Evolutionary conservation across 306 rosid species (phyloP).

Genomic region (Lathyrus aphaca): DNA sequence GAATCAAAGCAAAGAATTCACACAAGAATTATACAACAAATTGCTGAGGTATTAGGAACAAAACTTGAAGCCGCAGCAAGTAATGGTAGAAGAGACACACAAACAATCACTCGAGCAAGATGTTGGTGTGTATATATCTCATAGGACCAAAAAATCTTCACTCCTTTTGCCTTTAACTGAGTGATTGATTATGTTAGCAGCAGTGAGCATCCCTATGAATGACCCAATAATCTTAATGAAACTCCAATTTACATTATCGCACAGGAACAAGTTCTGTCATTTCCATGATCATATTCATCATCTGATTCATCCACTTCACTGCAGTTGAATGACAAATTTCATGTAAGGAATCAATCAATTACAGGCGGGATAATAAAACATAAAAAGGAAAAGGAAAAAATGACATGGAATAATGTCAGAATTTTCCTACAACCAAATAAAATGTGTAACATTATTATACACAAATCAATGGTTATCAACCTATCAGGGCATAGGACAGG

Average conservation of each 20-base stretch:
- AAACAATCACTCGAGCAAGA: constrained; percentile 45
- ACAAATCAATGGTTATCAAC: constrained; percentile 20
- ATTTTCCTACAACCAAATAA: constrained; percentile 22
- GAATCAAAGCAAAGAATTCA: constrained; percentile 61
- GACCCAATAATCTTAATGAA: constrained; percentile 44
- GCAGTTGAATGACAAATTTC: constrained; percentile 51
- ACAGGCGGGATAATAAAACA: constrained; percentile 20
- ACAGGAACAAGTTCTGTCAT: constrained; percentile 78
- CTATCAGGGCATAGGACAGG: not conserved
- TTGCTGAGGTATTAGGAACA: constrained; percentile 53
- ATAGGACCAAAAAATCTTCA: constrained; percentile 41
- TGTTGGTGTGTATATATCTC: constrained; percentile 37
- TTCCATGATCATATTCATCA: constrained; percentile 77
- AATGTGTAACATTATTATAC: constrained; percentile 3
- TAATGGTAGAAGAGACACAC: constrained; percentile 58
- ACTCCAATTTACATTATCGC: constrained; percentile 69
- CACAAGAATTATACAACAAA: constrained; percentile 61
- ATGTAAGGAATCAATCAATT: constrained; percentile 44
- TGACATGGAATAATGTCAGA: constrained; percentile 8
- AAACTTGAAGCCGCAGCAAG: constrained; percentile 75
- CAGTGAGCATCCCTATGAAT: constrained; percentile 43
- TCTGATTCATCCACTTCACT: constrained; percentile 86
- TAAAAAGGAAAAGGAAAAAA: not conserved
- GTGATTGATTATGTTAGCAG: constrained; percentile 46
- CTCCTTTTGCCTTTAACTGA: constrained; percentile 46